Evolutionary conservation across 208 protist species (phyloP).

Genomic region (Leishmania turanica): DNA sequence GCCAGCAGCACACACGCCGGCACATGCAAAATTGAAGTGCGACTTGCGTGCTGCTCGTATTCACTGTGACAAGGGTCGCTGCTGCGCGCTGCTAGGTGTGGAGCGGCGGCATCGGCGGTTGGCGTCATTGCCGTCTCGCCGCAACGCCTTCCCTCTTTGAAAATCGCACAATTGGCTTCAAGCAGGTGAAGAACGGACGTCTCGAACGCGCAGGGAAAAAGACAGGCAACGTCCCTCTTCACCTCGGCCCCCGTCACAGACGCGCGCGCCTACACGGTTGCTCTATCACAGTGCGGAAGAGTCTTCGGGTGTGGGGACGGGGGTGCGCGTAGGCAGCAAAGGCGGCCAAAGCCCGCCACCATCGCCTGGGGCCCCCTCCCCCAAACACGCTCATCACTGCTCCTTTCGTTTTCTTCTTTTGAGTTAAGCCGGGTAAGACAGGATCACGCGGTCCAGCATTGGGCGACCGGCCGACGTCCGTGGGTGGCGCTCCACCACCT

Average conservation of each 20-base stretch:
- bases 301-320: too few species aligned
- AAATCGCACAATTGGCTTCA: not conserved
- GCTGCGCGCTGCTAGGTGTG: not conserved
- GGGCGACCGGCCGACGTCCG: slow-evolving; percentile 74
- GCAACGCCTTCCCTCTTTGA: not conserved
- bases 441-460: slow-evolving; percentile 84
- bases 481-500: slow-evolving; percentile 57
- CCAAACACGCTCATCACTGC: not conserved
- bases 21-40: too few species aligned
- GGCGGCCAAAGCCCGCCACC: not conserved
- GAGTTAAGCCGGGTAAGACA: slow-evolving; percentile 48
- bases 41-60: not conserved
- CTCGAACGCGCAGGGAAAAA: not conserved
- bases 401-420: not conserved
- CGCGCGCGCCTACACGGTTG: not conserved
- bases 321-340: not conserved
- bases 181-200: not conserved
- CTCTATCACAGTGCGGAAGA: not conserved
- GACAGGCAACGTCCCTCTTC: not conserved
- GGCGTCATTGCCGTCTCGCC: not conserved
- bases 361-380: not conserved
- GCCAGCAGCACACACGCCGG: not conserved
- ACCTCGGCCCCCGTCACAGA: not conserved
- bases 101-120: not conserved
- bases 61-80: not conserved